Base-by-base conservation (phyloP, 495 filamentous ascomycete genomes). In the Pseudomonodictys pantanalensis region DNA sequence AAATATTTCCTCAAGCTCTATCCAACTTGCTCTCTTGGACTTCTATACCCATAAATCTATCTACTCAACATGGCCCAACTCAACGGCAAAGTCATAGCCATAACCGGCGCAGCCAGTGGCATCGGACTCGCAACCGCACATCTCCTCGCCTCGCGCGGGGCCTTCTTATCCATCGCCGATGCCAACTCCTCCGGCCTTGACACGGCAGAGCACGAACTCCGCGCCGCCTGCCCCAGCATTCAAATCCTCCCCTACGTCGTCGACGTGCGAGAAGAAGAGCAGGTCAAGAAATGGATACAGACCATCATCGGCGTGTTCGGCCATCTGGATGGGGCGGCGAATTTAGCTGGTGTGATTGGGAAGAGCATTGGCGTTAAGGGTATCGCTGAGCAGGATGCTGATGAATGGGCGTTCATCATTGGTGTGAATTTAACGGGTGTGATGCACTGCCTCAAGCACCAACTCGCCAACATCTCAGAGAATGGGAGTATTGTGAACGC, bases 401-500 rank as follows among this genome's bases (percentile, higher is more conserved):
- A 58, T 3, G 51, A 69, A 11, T 72, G 68, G 68, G 64, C 68
- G 41, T 54, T 61, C 15, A 59, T 74, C 32, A 58, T 71, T 18
- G 57, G 51, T 2, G 66, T 72, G n/a, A 73, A 73, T 48, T 55
- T 72, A 11, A 71, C 52, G 46, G 71, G 70, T 32, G 45, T 71
- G 7, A 69, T 74, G 63, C 50, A 57, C 33, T 64, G 62, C 29
- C 44, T 71, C 12, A 56, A 56, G 26, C 58, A 60, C 20, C 54
- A 72, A 52, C 22, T 71, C 0, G 29, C 20, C 24, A 29, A 1
- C 20, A 59, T 66, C 23, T 10, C 17, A 3, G 18, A 57, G 9
- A 57, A 42, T 18, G 64, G 62, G 2, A 52, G 38, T 30, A 83
- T 87, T 65, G 83, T 87, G n/a, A 84, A 81, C 70, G 80, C 80